Conservation (phyloP, 176 grass and related monocot genomes). For the bread wheat (Triticum aestivum) region IWGSC_CS_RefSeq_v2.1 NC_057813.1:431221325-431221824, state of each 20-base stretch:
- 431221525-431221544: background rate
- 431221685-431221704: background rate
- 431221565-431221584: background rate
- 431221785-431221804: background rate
- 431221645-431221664: background rate
- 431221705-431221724: background rate
- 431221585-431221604: background rate
- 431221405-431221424: background rate
- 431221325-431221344: background rate
- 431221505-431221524: background rate
- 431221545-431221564: background rate
- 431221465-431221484: background rate
- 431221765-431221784: background rate
- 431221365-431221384: background rate
- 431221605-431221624: background rate
- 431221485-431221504: background rate
- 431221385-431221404: background rate
- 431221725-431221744: background rate
- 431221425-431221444: background rate
- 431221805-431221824: background rate
- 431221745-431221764: background rate
- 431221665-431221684: background rate
- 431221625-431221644: background rate
- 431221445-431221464: background rate
- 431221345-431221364: too few species aligned